Base-by-base conservation (phyloP, 257 asterid genomes). In the Nicotiana undulata region DNA sequence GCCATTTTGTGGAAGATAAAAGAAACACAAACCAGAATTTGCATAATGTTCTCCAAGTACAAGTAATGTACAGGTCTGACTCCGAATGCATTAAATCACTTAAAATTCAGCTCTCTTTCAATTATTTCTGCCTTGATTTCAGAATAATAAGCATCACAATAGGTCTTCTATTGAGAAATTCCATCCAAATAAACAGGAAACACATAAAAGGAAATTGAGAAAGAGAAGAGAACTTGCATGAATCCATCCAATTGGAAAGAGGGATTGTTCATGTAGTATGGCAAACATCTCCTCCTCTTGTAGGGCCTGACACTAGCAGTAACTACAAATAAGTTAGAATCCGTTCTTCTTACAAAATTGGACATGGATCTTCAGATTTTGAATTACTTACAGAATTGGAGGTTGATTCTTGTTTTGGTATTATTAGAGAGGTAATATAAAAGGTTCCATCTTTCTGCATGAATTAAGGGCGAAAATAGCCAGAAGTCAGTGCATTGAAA, bases 161-260 rank as follows among this genome's bases (percentile, higher is more conserved):
- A 63, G 44, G 70, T 28, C 34, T 79, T 40, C 53, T 55, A 52
- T 2, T 3, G 70, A 31, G 24, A 59, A 10, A 34, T 55, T 18
- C 55, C 53, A 28, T 55, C 67, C 56, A 17, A 64, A 81, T 31
- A 58, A 34, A 70, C 52, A 13, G 26, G 20, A 46, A 77, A 16
- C 56, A 51, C 56, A 51, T 51, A 12, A 80, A 80, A 67, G 40
- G 37, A 65, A 66, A 66, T 17, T 17, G 51, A 70, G 5, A 40
- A 56, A 34, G 34, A n/a, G 67, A 49, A 77, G 12, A 17, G 15
- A 65, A 82, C 89, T 5, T 86, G 87, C 92, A 84, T 90, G 93
- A 63, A 88, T 87, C 90, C 93, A 90, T 80, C 93, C 90, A 52
- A 90, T 83, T 3, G 93, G 93, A 40, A 85, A 63, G 64, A 84